Conservation (phyloP, 202 grass and related monocot genomes). For the Musa balbisiana region DNA sequence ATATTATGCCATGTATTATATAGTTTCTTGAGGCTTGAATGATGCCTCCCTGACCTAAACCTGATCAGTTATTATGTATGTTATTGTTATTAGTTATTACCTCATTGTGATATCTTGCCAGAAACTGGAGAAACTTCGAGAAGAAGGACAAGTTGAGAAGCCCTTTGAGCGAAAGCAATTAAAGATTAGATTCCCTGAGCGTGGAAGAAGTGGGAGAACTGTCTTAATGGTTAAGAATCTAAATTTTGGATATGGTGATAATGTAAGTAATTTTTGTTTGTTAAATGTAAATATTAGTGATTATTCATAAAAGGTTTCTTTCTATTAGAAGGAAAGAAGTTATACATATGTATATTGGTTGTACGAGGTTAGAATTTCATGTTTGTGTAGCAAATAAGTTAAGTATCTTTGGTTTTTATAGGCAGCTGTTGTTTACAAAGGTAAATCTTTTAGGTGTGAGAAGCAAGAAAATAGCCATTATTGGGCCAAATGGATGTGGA, state of each 20-base stretch:
- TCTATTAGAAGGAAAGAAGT: background rate
- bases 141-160: constrained; percentile 89
- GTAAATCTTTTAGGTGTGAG: constrained; percentile 76
- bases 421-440: constrained; percentile 74
- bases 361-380: no score
- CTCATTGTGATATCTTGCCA: constrained; percentile 17
- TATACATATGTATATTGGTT: background rate
- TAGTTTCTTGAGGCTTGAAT: background rate
- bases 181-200: constrained; percentile 94
- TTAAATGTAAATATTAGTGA: no score
- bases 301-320: background rate
- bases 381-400: no score
- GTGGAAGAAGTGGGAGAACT: constrained; percentile 68
- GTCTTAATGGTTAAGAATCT: constrained; percentile 67
- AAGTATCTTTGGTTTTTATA: background rate
- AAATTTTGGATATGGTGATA: constrained; percentile 64
- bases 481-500: constrained; percentile 96
- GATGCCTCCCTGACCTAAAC: background rate
- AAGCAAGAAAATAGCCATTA: constrained; percentile 91
- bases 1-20: background rate
- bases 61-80: background rate
- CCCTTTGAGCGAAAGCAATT: constrained; percentile 94
- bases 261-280: constrained; percentile 34
- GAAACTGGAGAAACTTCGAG: constrained; percentile 97
- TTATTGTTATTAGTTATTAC: background rate